Evolutionary conservation across 805 yeast species (phyloP).

Genomic region (Teunomyces tritomae): DNA sequence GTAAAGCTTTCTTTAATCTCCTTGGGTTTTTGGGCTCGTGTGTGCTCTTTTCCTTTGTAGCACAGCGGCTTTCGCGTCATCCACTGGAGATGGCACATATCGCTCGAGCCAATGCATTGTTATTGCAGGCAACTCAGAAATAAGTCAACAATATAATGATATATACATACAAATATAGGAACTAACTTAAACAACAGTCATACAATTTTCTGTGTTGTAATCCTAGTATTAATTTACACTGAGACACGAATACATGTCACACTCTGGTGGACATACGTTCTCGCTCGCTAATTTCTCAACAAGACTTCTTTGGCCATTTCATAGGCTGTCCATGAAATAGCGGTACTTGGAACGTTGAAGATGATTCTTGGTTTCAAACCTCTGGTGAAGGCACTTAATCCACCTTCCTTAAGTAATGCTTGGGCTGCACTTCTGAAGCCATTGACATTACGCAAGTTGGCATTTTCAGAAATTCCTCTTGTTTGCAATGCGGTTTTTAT

Average conservation of each 20-base stretch:
- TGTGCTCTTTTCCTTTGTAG: conserved; percentile 75
- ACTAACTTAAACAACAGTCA: not conserved
- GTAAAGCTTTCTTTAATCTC: conserved; percentile 74
- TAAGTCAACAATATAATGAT: conserved; percentile 1
- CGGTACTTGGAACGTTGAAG: conserved; percentile 92
- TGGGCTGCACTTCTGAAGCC: conserved; percentile 71
- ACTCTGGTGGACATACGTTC: too few relatives aligned
- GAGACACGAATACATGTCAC: not conserved
- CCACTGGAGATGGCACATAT: conserved; percentile 30
- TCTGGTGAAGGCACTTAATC: conserved; percentile 66
- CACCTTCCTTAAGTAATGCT: conserved; percentile 61
- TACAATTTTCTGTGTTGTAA: too few relatives aligned
- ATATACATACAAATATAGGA: conserved; percentile 4
- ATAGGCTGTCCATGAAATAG: conserved; percentile 96
- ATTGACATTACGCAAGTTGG: conserved; percentile 50
- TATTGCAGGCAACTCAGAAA: conserved; percentile 22
- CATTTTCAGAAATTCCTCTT: conserved; percentile 53
- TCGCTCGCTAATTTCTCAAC: conserved; percentile 18
- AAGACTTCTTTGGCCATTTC: conserved; percentile 89
- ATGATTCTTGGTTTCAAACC: conserved; percentile 91
- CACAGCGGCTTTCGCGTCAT: conserved; percentile 51
- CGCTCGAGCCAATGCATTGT: conserved; percentile 25
- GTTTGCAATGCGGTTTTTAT: conserved; percentile 90
- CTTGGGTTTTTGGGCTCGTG: conserved; percentile 81
- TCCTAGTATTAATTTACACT: not conserved